phyloP scores from a whole-genome alignment of 2,329 filamentous ascomycete genomes.

The Aspergillus puulaauensis region DNA sequence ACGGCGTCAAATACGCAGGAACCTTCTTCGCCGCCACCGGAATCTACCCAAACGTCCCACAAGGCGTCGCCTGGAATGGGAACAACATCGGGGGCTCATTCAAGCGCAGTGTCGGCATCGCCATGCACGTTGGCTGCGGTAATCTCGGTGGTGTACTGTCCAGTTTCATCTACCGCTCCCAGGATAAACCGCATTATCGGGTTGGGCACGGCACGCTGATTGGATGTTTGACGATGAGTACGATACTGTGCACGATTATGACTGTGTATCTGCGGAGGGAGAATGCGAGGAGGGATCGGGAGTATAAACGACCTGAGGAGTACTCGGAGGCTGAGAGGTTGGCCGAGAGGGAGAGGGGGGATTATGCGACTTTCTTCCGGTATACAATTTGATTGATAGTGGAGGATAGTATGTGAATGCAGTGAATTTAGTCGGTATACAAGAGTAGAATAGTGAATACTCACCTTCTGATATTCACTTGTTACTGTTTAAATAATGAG shows the following conservation, averaged over 20 bases:
- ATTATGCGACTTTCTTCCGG: slow-evolving; percentile 10
- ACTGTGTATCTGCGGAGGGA: slow-evolving; percentile 10
- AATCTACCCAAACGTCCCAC: slow-evolving; percentile 13
- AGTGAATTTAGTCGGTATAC: too few species aligned
- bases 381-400: slow-evolving; percentile 2
- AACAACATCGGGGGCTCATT: slow-evolving; percentile 14
- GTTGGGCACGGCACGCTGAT: slow-evolving; percentile 11
- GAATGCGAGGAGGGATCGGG: slow-evolving; percentile 9
- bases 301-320: slow-evolving; percentile 7
- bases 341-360: slow-evolving; percentile 10
- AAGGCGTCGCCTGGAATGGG: slow-evolving; percentile 14
- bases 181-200: slow-evolving; percentile 4
- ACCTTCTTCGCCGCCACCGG: slow-evolving; percentile 14
- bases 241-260: slow-evolving; percentile 10
- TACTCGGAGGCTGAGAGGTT: slow-evolving; percentile 8
- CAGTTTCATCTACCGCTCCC: slow-evolving; percentile 9
- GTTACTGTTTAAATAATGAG: too few species aligned
- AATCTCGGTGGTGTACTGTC: slow-evolving; percentile 11
- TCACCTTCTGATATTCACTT: too few species aligned
- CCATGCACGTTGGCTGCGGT: slow-evolving; percentile 14
- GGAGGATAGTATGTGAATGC: too few species aligned
- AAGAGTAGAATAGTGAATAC: too few species aligned
- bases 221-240: slow-evolving; percentile 9
- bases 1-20: slow-evolving; percentile 12
- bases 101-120: slow-evolving; percentile 13